These are phyloP conservation scores for Olyra latifolia DNA, from an alignment of 176 grass and related monocot species.

Conservation along the genomic window DNA sequence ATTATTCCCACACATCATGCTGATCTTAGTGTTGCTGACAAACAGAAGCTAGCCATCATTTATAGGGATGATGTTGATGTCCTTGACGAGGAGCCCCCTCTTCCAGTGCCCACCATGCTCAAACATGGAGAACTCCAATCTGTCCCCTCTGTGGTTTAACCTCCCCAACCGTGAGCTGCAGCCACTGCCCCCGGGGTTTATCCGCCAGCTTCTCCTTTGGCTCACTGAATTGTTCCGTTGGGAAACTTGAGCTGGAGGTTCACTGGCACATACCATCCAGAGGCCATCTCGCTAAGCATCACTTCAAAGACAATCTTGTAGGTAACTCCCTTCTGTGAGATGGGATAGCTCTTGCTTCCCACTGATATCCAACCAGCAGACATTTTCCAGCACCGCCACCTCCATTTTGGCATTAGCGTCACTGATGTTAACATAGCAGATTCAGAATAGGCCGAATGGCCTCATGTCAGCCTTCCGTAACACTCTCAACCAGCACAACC, in stretches of 20 bases:
- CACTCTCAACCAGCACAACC: too few relatives aligned
- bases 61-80: conserved; percentile 36
- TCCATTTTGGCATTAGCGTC: conserved; percentile 26
- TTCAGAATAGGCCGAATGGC: conserved; percentile 12
- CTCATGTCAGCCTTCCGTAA: too few relatives aligned
- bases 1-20: background rate
- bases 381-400: conserved; percentile 28
- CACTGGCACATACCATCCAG: conserved; percentile 38
- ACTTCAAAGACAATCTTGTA: conserved; percentile 40
- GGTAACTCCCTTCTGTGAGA: conserved; percentile 42
- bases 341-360: conserved; percentile 44
- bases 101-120: conserved; percentile 48
- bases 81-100: conserved; percentile 49
- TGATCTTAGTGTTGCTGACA: background rate
- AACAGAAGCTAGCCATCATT: background rate
- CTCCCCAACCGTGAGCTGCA: conserved; percentile 40
- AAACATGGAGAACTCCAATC: conserved; percentile 48
- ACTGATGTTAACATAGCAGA: background rate
- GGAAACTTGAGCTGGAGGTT: conserved; percentile 53
- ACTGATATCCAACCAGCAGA: conserved; percentile 62
- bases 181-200: conserved; percentile 33
- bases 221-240: conserved; percentile 28
- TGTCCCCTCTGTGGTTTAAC: conserved; percentile 30
- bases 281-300: conserved; percentile 19
- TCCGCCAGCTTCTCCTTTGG: conserved; percentile 44